These are phyloP conservation scores for Fusarium humuli DNA, from an alignment of 2,329 filamentous ascomycete genomes.

Conservation along the genomic window DNA sequence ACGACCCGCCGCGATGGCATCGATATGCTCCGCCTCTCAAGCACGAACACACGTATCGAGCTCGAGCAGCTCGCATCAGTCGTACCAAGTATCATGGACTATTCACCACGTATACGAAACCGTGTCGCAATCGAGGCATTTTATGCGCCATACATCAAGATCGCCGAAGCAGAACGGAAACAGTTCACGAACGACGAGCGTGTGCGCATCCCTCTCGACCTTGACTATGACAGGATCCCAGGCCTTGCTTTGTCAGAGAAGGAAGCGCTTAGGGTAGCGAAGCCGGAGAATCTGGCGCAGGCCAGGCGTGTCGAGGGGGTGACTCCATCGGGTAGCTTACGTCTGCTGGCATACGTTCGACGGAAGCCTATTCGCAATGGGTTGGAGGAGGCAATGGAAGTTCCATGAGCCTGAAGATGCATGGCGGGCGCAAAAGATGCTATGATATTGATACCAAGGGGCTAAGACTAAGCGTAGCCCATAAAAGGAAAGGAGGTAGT, in stretches of 20 bases:
- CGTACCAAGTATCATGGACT: constrained; percentile 68
- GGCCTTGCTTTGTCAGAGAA: constrained; percentile 86
- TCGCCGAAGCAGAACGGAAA: constrained; percentile 74
- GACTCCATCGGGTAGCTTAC: constrained; percentile 69
- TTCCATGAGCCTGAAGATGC: background rate
- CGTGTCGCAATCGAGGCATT: constrained; percentile 84
- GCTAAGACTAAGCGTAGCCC: background rate
- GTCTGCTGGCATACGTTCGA: constrained; percentile 73
- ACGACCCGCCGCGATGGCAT: constrained; percentile 76
- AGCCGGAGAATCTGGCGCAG: constrained; percentile 89
- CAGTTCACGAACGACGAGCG: constrained; percentile 81
- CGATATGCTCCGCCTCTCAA: constrained; percentile 79
- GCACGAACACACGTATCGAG: constrained; percentile 57
- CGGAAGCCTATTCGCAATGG: constrained; percentile 30
- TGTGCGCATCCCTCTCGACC: constrained; percentile 74
- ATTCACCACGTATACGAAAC: constrained; percentile 68
- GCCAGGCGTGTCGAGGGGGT: constrained; percentile 87
- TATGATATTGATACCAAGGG: background rate
- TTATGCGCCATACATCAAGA: constrained; percentile 87
- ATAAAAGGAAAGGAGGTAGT: background rate
- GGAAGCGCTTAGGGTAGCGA: constrained; percentile 73
- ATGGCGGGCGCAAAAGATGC: background rate
- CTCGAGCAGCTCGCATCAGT: constrained; percentile 67
- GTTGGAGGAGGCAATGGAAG: constrained; percentile 3
- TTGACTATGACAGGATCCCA: constrained; percentile 80